Evolutionary conservation across 352 stramenopile genomes (phyloP).

Genomic region (Aphanomyces stellatus): DNA sequence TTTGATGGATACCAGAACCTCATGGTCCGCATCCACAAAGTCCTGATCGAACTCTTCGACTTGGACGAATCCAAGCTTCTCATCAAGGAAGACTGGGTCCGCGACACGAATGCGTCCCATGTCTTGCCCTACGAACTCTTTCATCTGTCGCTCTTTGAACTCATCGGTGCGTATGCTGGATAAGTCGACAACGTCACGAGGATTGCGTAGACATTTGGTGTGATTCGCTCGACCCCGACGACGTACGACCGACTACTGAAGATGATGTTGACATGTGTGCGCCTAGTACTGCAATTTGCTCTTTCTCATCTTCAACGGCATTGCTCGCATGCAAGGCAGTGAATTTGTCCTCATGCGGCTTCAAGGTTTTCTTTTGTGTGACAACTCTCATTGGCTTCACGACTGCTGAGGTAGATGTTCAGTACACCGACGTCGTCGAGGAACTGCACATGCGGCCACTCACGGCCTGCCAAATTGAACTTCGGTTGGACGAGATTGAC

Average conservation of each 20-base stretch:
- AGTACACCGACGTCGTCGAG: slow-evolving; percentile 12
- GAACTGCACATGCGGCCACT: background rate
- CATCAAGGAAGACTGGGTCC: slow-evolving; percentile 47
- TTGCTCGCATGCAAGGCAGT: background rate
- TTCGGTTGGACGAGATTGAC: background rate
- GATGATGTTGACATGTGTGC: background rate
- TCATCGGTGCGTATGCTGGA: slow-evolving; percentile 54
- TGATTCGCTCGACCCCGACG: slow-evolving; percentile 10
- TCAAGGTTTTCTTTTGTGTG: background rate
- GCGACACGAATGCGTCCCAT: slow-evolving; percentile 41
- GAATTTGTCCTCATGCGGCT: slow-evolving; percentile 7
- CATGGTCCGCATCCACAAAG: slow-evolving; percentile 64
- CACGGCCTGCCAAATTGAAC: background rate
- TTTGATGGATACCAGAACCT: slow-evolving; percentile 56
- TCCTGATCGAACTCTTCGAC: slow-evolving; percentile 71
- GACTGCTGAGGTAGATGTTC: slow-evolving; percentile 18
- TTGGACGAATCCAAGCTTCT: slow-evolving; percentile 50
- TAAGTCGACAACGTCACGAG: background rate
- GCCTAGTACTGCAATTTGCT: slow-evolving; percentile 19
- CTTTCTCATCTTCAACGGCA: slow-evolving; percentile 14
- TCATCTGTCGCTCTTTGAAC: slow-evolving; percentile 76
- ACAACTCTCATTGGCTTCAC: background rate
- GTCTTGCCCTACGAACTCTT: slow-evolving; percentile 61
- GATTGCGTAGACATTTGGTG: slow-evolving; percentile 18
- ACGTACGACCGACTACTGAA: background rate